Percentiles rank a stretch among this genome's conserved stretches.
Conservation (phyloP, 495 filamentous ascomycete genomes). For the Polyplosphaeria fusca region DNA sequence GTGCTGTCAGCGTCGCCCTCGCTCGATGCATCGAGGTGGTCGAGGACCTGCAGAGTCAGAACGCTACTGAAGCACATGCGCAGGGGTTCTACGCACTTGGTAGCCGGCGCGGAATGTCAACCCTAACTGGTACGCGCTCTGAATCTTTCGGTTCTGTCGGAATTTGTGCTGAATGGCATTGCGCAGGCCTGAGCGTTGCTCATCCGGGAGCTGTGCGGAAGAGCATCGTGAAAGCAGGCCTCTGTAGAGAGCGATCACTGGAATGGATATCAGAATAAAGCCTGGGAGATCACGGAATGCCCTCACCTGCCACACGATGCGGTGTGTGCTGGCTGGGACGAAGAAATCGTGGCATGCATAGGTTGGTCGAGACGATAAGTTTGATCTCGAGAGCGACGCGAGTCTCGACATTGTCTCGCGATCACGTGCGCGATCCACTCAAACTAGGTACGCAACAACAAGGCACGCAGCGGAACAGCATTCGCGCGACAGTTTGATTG, state of each 20-base stretch:
- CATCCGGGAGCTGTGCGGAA: conserved; percentile 46
- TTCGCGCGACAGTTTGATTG: too few relatives aligned
- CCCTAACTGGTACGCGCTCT: conserved; percentile 39
- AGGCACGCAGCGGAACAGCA: too few relatives aligned
- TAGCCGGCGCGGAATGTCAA: conserved; percentile 57
- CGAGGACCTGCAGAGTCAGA: conserved; percentile 39
- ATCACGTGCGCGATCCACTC: too few relatives aligned
- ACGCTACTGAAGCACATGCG: too few relatives aligned
- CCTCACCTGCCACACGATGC: conserved; percentile 31
- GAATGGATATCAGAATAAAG: conserved; percentile 18
- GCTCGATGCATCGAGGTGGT: conserved; percentile 37
- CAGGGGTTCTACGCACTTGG: conserved; percentile 55
- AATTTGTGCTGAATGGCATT: conserved; percentile 56
- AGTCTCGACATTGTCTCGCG: too few relatives aligned
- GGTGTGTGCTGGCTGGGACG: conserved; percentile 16
- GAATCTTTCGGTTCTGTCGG: conserved; percentile 52
- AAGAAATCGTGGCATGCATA: conserved; percentile 34
- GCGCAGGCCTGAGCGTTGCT: conserved; percentile 44
- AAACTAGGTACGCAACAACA: too few relatives aligned
- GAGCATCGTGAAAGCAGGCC: conserved; percentile 63
- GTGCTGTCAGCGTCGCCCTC: conserved; percentile 27
- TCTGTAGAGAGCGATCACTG: conserved; percentile 71
- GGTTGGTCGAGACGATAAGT: too few relatives aligned
- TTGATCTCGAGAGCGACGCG: too few relatives aligned
- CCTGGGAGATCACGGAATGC: neutral